Percentiles rank a stretch among this genome's conserved stretches.
These are phyloP conservation scores for Cinnamomum chago DNA, from an alignment of 164 flowering plant genomes.

Conservation along the genomic window DNA sequence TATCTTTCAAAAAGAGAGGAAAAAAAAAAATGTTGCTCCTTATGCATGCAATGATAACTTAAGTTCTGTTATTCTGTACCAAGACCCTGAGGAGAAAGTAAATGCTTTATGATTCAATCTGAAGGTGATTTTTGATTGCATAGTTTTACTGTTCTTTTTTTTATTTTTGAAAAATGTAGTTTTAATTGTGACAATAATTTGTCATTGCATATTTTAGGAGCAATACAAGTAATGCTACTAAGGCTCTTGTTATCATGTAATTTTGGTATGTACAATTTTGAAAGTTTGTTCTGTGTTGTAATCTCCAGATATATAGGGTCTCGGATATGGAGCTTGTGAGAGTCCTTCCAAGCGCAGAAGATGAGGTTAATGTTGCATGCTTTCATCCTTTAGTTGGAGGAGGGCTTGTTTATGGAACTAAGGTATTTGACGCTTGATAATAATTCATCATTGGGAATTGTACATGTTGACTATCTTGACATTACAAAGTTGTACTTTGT, in stretches of 20 bases:
- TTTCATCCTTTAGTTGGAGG: slow-evolving; percentile 95
- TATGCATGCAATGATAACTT: too few relatives aligned
- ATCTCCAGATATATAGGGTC: slow-evolving; percentile 79
- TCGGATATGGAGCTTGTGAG: slow-evolving; percentile 98
- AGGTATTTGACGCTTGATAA: slow-evolving; percentile 36
- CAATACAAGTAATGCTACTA: neutral
- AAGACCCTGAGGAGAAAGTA: too few relatives aligned
- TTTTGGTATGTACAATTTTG: neutral
- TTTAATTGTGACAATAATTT: neutral
- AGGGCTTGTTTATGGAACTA: slow-evolving; percentile 97
- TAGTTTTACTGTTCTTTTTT: neutral
- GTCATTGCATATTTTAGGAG: neutral
- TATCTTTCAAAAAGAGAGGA: neutral
- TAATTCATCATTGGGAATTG: neutral
- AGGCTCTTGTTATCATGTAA: neutral
- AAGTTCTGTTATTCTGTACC: too few relatives aligned
- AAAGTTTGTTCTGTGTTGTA: neutral
- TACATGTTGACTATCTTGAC: neutral
- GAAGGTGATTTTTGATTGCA: neutral
- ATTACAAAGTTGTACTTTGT: neutral
- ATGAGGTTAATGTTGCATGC: slow-evolving; percentile 99
- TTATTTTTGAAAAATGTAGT: neutral
- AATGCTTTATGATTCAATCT: too few relatives aligned
- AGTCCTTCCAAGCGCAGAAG: slow-evolving; percentile 95
- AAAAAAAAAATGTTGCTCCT: too few relatives aligned